phyloP scores from a whole-genome alignment of 2,329 filamentous ascomycete species.

The Huntiella savannae region DNA sequence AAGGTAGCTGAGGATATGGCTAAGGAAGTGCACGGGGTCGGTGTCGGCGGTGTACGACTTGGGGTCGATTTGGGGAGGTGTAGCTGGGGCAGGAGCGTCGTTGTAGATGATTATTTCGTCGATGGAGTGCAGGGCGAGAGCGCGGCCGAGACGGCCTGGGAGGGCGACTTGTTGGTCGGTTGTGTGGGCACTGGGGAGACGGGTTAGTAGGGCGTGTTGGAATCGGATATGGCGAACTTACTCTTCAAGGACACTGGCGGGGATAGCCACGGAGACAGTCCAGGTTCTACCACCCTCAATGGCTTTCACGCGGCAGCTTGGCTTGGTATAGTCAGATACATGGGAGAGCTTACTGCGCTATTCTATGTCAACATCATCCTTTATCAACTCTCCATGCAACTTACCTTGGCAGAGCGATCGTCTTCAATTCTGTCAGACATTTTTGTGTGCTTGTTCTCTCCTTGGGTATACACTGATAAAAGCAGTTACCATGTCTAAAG shows the following conservation, averaged over 20 bases:
- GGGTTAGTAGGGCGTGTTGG: neutral
- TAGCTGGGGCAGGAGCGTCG: slow-evolving; percentile 35
- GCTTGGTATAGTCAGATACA: slow-evolving; percentile 30
- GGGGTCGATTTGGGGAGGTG: slow-evolving; percentile 29
- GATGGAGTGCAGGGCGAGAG: slow-evolving; percentile 63
- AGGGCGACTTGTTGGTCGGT: slow-evolving; percentile 57
- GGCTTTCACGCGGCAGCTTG: slow-evolving; percentile 49
- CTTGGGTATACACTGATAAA: neutral
- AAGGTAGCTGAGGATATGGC: slow-evolving; percentile 61
- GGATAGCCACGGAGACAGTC: slow-evolving; percentile 61
- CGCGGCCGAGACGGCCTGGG: slow-evolving; percentile 60
- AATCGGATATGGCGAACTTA: slow-evolving; percentile 20
- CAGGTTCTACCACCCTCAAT: slow-evolving; percentile 42
- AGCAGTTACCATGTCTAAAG: neutral
- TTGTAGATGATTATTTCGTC: slow-evolving; percentile 74
- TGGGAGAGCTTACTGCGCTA: slow-evolving; percentile 33
- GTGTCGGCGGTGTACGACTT: slow-evolving; percentile 46
- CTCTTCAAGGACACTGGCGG: slow-evolving; percentile 61
- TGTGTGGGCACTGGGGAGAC: slow-evolving; percentile 38
- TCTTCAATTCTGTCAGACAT: slow-evolving; percentile 7
- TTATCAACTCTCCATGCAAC: neutral
- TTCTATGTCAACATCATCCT: neutral
- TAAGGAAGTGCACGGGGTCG: slow-evolving; percentile 63
- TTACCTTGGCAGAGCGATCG: slow-evolving; percentile 10
- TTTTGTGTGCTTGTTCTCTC: neutral